These are phyloP conservation scores for Ophioceras dolichostomum DNA, from an alignment of 2,329 filamentous ascomycete species.

Conservation along the genomic window DNA sequence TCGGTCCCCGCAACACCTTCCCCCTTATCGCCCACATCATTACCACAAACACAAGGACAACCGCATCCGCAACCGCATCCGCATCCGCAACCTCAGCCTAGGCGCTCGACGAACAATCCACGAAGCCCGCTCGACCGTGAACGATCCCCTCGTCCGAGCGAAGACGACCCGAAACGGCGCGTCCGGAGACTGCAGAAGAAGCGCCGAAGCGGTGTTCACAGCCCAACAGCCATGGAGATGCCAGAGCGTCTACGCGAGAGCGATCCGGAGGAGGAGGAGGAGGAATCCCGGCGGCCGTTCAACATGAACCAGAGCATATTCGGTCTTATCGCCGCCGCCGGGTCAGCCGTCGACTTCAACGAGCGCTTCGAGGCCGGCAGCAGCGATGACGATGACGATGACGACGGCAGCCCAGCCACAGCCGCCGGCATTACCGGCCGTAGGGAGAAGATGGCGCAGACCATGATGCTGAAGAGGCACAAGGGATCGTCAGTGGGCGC, in stretches of 20 bases:
- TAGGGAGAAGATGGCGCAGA: slow-evolving; percentile 19
- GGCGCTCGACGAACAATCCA: no score
- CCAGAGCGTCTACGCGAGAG: slow-evolving; percentile 38
- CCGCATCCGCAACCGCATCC: no score
- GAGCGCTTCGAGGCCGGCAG: slow-evolving; percentile 67
- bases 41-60: no score
- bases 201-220: slow-evolving; percentile 23
- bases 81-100: no score
- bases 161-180: slow-evolving; percentile 24
- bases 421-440: slow-evolving; percentile 5
- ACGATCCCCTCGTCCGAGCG: slow-evolving; percentile 5
- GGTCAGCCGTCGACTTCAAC: slow-evolving; percentile 71
- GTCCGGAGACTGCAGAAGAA: slow-evolving; percentile 32
- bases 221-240: slow-evolving; percentile 32
- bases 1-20: no score
- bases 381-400: slow-evolving; percentile 61
- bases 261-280: slow-evolving; percentile 34
- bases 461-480: slow-evolving; percentile 21
- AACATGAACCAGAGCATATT: slow-evolving; percentile 95
- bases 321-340: slow-evolving; percentile 79
- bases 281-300: slow-evolving; percentile 33
- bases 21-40: no score
- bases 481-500: no score
- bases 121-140: not conserved
- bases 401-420: slow-evolving; percentile 11